Evolutionary conservation across 2,329 filamentous ascomycete species (phyloP), one percentile per base, ranked within the genome.

Genomic region (Aureobasidium sp.): DNA sequence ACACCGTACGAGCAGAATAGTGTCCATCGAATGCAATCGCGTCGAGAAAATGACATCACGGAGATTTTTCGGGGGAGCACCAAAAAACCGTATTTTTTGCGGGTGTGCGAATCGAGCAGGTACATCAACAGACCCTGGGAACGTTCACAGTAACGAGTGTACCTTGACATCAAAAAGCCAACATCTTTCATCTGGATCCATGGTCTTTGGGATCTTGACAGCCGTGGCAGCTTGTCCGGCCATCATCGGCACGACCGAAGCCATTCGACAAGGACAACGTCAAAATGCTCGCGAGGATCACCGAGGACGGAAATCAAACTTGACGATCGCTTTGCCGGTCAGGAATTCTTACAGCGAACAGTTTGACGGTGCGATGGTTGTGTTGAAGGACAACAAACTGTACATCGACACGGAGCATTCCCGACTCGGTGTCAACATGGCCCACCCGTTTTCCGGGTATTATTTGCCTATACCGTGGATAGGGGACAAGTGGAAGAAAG

Each of bases 391-490:
- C 53, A 65, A 66, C 43, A 67, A 66, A 45, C 37, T 66, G 10
- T 60, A 62, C 37, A 37, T 64, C 35, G 62, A 64, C 49, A 61
- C 63, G 37, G 19, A 57, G 33, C 40, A 61, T 64, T 21, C 62
- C 46, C 45, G 64, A 63, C 50, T 67, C 45, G 62, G 64, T 61
- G 60, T 27, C 35, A 61, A 45, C 46, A 42, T 29, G 37, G 61
- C 21, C 31, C 78, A 79, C 66, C 74, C 78, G 3, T 79, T 80
- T 64, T 77, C 76, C 0, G 78, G 77, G 31, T 81, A 80, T 65
- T 80, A 78, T 63, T 73, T 80, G 27, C 72, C 73, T 42, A 79
- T 79, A 60, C 78, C 78, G 1, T 77, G 79, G 64, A 75, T 77
- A 35, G 70, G 74, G 1, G 45, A 64, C n/a, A 45, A 49, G 7